phyloP scores from a whole-genome alignment of 1,284 basidiomycete genomes.

The Malassezia yamatoensis region DNA sequence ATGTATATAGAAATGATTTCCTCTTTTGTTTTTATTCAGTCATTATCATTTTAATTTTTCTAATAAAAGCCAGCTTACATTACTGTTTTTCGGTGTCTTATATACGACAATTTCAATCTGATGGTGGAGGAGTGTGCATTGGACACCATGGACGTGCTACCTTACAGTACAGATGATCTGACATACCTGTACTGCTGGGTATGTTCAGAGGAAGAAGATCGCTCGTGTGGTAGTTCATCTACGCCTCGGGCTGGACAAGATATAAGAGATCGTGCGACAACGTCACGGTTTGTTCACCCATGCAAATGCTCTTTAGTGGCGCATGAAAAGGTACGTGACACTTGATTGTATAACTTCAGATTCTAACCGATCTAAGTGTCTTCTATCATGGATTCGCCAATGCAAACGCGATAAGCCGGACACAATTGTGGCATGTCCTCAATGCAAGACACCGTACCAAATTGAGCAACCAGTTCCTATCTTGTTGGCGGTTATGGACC shows the following conservation, averaged over 20 bases:
- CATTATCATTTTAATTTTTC: too few relatives aligned
- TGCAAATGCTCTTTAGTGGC: constrained; percentile 17
- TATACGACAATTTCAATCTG: neutral
- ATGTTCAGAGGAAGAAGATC: constrained; percentile 11
- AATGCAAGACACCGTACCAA: constrained; percentile 8
- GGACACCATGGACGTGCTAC: neutral
- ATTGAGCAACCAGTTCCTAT: constrained; percentile 8
- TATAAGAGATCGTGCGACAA: neutral
- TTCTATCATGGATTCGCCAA: constrained; percentile 16
- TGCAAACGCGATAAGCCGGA: constrained; percentile 6
- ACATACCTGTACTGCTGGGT: constrained; percentile 14
- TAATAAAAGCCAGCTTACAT: too few relatives aligned
- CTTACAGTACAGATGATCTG: neutral
- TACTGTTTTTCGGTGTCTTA: too few relatives aligned
- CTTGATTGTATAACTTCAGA: neutral
- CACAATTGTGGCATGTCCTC: constrained; percentile 6
- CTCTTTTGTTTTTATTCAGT: too few relatives aligned
- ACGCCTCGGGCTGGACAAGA: neutral
- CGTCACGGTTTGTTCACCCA: constrained; percentile 14
- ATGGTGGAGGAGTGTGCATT: neutral
- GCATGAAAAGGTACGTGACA: constrained; percentile 14
- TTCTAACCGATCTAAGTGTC: constrained; percentile 2
- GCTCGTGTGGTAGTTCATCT: neutral
- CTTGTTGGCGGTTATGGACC: neutral
- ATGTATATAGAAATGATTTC: too few relatives aligned